Conservation (phyloP, 1,284 basidiomycete species). For the Chalciporus piperatoides region DNA sequence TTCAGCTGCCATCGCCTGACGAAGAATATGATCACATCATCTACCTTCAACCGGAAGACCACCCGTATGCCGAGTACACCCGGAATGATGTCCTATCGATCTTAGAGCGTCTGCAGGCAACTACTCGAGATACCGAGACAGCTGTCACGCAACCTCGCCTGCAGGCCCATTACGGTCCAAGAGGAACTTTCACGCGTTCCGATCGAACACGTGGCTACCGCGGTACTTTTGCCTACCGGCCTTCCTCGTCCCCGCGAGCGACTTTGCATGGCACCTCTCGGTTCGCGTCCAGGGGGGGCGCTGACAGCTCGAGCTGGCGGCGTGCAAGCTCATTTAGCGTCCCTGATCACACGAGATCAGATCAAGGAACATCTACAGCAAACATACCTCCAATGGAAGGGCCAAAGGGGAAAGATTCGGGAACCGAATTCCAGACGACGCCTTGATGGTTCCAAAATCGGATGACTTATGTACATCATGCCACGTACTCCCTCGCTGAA, state of each 20-base stretch:
- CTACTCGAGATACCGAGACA: constrained; percentile 20
- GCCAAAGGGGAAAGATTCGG: constrained; percentile 26
- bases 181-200: constrained; percentile 12
- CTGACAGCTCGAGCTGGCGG: constrained; percentile 21
- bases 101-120: constrained; percentile 45
- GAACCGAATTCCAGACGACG: constrained; percentile 11
- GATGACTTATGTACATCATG: constrained; percentile 18
- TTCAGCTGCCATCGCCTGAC: constrained; percentile 45
- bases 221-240: constrained; percentile 16
- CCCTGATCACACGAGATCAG: constrained; percentile 17
- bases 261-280: constrained; percentile 13
- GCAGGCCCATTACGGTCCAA: constrained; percentile 7
- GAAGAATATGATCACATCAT: constrained; percentile 64
- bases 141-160: constrained; percentile 6
- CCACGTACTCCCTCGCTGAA: constrained; percentile 21
- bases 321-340: constrained; percentile 8
- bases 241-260: constrained; percentile 9
- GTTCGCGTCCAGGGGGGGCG: constrained; percentile 19
- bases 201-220: constrained; percentile 25
- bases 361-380: constrained; percentile 14
- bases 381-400: constrained; percentile 22
- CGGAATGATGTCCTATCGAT: constrained; percentile 48
- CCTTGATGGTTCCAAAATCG: constrained; percentile 27
- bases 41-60: constrained; percentile 49
- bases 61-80: constrained; percentile 46